These are phyloP conservation scores for Phanerochaete sordida DNA, from an alignment of 768 basidiomycete species.

Conservation along the genomic window DNA sequence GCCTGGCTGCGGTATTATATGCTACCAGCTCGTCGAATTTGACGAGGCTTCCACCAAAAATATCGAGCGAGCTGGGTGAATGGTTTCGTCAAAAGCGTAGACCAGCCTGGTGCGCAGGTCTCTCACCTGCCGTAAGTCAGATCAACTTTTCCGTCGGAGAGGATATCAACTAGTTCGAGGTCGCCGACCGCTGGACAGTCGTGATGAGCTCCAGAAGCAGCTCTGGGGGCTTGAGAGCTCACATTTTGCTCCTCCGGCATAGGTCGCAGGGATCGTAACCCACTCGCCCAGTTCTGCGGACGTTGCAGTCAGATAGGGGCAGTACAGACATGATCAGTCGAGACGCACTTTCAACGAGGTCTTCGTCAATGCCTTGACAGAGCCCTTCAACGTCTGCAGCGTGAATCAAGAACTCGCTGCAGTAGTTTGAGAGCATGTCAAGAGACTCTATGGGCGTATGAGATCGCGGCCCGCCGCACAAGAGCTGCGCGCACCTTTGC, in stretches of 20 bases:
- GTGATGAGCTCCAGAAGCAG: neutral
- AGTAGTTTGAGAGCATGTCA: slow-evolving; percentile 71
- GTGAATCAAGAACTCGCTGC: slow-evolving; percentile 94
- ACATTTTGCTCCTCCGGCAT: slow-evolving; percentile 96
- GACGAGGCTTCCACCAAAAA: slow-evolving; percentile 66
- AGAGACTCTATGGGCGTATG: slow-evolving; percentile 58
- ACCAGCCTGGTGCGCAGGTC: too few species aligned
- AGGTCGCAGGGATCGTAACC: slow-evolving; percentile 89
- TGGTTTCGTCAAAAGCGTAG: too few species aligned
- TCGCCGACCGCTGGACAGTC: slow-evolving; percentile 64
- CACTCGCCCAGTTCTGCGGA: slow-evolving; percentile 81
- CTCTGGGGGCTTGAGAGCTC: slow-evolving; percentile 4
- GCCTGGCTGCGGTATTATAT: slow-evolving; percentile 15
- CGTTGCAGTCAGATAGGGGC: neutral
- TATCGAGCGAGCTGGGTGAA: slow-evolving; percentile 52
- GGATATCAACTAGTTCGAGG: slow-evolving; percentile 70
- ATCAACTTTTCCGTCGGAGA: slow-evolving; percentile 84
- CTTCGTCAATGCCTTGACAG: slow-evolving; percentile 93
- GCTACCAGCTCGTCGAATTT: slow-evolving; percentile 52
- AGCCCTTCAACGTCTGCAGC: slow-evolving; percentile 99
- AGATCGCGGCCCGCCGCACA: neutral
- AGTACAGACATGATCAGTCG: neutral
- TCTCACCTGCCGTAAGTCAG: slow-evolving; percentile 79
- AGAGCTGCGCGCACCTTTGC: slow-evolving; percentile 49
- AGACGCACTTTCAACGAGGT: slow-evolving; percentile 70